Conservation (phyloP, 2,329 filamentous ascomycete genomes). For the Cordyceps sp. region DNA sequence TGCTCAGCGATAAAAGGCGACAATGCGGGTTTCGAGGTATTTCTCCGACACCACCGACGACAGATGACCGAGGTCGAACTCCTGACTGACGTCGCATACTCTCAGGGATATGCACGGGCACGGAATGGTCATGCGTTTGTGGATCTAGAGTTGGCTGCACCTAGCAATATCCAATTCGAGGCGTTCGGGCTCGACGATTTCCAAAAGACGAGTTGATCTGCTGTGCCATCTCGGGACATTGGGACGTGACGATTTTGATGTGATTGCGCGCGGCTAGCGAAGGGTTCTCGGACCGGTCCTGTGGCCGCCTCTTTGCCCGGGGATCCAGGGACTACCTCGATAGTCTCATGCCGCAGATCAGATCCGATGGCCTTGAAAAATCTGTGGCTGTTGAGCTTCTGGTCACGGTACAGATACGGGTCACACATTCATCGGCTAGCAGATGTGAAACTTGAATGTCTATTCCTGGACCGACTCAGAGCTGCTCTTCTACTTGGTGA, state of each 20-base stretch:
- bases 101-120: constrained; percentile 16
- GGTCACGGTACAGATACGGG: constrained; percentile 52
- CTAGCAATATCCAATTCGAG: constrained; percentile 27
- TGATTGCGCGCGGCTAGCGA: constrained; percentile 30
- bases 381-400: constrained; percentile 36
- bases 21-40: constrained; percentile 4
- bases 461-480: no score
- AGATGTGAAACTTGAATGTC: constrained; percentile 1
- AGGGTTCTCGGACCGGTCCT: constrained; percentile 32
- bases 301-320: constrained; percentile 22
- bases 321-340: constrained; percentile 40
- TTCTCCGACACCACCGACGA: not conserved
- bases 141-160: constrained; percentile 26
- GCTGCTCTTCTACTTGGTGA: no score
- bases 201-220: constrained; percentile 10
- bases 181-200: constrained; percentile 13
- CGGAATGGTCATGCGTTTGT: constrained; percentile 18
- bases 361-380: constrained; percentile 38
- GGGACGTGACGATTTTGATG: no score
- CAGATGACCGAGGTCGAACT: no score
- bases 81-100: no score
- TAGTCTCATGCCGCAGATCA: constrained; percentile 43
- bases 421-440: constrained; percentile 26
- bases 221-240: no score
- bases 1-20: constrained; percentile 40